Percentiles rank a stretch among this genome's conserved stretches.
Evolutionary conservation across 495 filamentous ascomycete genomes (phyloP).

Genomic region (Talaromyces borbonicus): DNA sequence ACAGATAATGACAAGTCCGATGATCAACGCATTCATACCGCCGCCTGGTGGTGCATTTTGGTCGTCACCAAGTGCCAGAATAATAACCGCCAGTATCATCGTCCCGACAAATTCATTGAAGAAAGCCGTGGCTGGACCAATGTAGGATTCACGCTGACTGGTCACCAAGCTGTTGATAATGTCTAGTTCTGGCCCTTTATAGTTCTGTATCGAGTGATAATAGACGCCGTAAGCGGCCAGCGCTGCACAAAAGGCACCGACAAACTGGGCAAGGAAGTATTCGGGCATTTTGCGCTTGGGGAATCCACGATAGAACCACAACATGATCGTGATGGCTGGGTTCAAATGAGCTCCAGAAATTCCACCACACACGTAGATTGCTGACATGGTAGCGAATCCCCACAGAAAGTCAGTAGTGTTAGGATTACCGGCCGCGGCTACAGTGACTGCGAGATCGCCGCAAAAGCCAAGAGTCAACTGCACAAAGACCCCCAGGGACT

Average conservation of each 20-base stretch:
- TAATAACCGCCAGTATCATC: slow-evolving; percentile 30
- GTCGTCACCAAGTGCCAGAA: slow-evolving; percentile 46
- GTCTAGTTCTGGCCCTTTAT: slow-evolving; percentile 19
- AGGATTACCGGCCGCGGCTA: slow-evolving; percentile 32
- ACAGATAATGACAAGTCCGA: slow-evolving; percentile 35
- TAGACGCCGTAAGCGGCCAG: slow-evolving; percentile 40
- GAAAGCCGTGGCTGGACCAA: slow-evolving; percentile 37
- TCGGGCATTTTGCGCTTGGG: slow-evolving; percentile 33
- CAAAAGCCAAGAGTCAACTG: slow-evolving; percentile 38
- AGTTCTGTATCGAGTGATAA: slow-evolving; percentile 32
- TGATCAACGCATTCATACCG: slow-evolving; percentile 40
- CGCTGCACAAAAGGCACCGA: slow-evolving; percentile 34
- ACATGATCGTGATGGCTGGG: slow-evolving; percentile 36
- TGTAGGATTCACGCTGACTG: slow-evolving; percentile 31
- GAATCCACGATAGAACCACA: slow-evolving; percentile 45
- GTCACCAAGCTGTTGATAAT: slow-evolving; percentile 34
- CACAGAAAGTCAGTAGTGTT: slow-evolving; percentile 43
- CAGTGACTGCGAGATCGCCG: slow-evolving; percentile 37
- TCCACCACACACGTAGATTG: slow-evolving; percentile 46
- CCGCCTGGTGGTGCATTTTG: slow-evolving; percentile 44
- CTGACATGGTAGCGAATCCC: slow-evolving; percentile 49
- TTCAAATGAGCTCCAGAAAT: slow-evolving; percentile 48
- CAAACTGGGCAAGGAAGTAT: slow-evolving; percentile 41
- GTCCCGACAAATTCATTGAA: slow-evolving; percentile 42
- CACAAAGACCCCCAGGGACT: slow-evolving; percentile 37